Evolutionary conservation across 805 yeast genomes (phyloP).

Genomic region (Teunomyces gatunensis): DNA sequence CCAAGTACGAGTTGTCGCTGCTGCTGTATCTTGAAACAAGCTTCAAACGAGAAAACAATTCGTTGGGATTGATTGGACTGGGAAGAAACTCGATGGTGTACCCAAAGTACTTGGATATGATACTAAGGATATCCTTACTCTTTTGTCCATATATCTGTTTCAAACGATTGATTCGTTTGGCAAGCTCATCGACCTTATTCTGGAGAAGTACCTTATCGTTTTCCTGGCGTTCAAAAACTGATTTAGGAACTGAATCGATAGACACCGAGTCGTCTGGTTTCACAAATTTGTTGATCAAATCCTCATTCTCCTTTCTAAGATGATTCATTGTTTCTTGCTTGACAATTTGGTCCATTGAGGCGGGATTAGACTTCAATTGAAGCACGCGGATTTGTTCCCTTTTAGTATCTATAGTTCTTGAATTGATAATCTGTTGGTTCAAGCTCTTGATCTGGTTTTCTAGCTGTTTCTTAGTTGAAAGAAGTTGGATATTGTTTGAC

Average conservation of each 20-base stretch:
- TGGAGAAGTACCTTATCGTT: slow-evolving; percentile 51
- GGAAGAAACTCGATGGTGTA: slow-evolving; percentile 66
- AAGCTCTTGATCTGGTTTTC: slow-evolving; percentile 35
- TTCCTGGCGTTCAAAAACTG: slow-evolving; percentile 61
- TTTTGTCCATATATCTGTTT: slow-evolving; percentile 60
- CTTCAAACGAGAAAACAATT: slow-evolving; percentile 53
- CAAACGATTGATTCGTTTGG: slow-evolving; percentile 53
- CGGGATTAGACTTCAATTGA: slow-evolving; percentile 66
- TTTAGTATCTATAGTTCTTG: slow-evolving; percentile 17
- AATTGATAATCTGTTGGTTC: slow-evolving; percentile 32
- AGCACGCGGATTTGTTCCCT: slow-evolving; percentile 44
- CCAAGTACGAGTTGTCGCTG: slow-evolving; percentile 40
- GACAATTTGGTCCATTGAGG: slow-evolving; percentile 56
- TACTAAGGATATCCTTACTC: slow-evolving; percentile 67
- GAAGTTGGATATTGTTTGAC: slow-evolving; percentile 39
- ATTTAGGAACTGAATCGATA: slow-evolving; percentile 48
- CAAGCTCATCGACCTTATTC: slow-evolving; percentile 44
- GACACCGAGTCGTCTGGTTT: slow-evolving; percentile 6
- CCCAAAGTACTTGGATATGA: slow-evolving; percentile 68
- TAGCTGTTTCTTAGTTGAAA: slow-evolving; percentile 33
- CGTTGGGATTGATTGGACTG: slow-evolving; percentile 40
- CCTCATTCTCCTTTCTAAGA: slow-evolving; percentile 58
- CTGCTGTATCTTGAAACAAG: slow-evolving; percentile 44
- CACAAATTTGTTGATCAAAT: slow-evolving; percentile 37
- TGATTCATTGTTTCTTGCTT: slow-evolving; percentile 51